Evolutionary conservation across 805 yeast species (phyloP).

Genomic region (Candida odintsovae): DNA sequence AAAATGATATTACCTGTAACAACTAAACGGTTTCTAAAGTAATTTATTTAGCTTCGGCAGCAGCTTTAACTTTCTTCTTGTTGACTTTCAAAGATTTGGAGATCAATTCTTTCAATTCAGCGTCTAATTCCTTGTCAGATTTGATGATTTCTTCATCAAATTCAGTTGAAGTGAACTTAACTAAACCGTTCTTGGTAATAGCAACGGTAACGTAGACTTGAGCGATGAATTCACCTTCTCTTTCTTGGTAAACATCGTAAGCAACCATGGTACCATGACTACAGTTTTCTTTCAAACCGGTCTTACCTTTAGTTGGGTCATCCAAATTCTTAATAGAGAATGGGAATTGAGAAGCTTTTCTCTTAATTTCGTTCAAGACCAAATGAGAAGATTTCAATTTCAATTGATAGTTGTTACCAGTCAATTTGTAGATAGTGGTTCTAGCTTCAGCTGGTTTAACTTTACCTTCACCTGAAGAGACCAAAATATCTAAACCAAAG

Average conservation of each 20-base stretch:
- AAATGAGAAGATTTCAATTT: conserved; percentile 67
- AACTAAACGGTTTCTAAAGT: background rate
- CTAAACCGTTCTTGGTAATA: conserved; percentile 65
- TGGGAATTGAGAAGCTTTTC: conserved; percentile 63
- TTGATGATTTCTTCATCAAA: conserved; percentile 44
- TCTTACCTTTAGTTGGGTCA: conserved; percentile 65
- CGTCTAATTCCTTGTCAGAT: conserved; percentile 50
- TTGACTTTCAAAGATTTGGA: conserved; percentile 46
- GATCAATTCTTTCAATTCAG: conserved; percentile 40
- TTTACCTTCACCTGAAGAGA: conserved; percentile 62
- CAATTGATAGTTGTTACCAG: conserved; percentile 62
- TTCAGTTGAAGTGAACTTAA: conserved; percentile 53
- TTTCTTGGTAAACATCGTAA: conserved; percentile 63
- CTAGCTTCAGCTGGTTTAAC: conserved; percentile 51
- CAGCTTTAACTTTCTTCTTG: conserved; percentile 34
- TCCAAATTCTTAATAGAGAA: conserved; percentile 58
- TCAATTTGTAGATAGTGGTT: conserved; percentile 68
- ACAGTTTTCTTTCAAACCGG: conserved; percentile 68
- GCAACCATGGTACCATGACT: conserved; percentile 62
- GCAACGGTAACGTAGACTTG: conserved; percentile 75
- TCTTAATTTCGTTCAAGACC: conserved; percentile 61
- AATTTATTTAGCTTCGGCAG: background rate
- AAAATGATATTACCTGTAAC: background rate
- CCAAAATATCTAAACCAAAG: conserved; percentile 66
- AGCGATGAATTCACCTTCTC: conserved; percentile 59